Base-by-base conservation (phyloP, 2,329 filamentous ascomycete species). In the Fusarium cyanostomum region DNA sequence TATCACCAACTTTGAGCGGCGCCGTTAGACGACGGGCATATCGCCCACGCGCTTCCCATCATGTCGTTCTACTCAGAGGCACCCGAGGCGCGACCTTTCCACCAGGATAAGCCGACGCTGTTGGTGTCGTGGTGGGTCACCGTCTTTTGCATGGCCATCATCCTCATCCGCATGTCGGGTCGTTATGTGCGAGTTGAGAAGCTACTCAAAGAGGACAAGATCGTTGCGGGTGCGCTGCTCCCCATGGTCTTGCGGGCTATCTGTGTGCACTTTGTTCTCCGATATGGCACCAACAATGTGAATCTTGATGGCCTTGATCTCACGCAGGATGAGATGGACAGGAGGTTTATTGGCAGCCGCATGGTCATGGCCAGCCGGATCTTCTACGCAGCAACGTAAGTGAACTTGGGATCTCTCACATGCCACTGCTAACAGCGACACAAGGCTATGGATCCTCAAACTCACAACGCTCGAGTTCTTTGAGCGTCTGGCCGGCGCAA, bases 71-170 rank as follows among this genome's bases (percentile, higher is more conserved):
- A 88, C 69, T 82, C 84, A 3, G 72, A 77, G 7, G 79, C 84
- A 28, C 84, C 84, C 52, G 76, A 78, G 30, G 67, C 77, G 46
- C 77, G 77, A 58, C 66, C 73, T 3, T 78, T 79, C 64, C 71
- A 75, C 58, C 68, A 81, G 39, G 89, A 94, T 77, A 94, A 95
- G 73, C 92, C 94, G 13, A 96, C 93, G 1, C 81, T 97, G 44
- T 82, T 97, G 62, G 92, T 96, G 69, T 94, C 90, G 73, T 97
- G 93, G 92, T 97, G 94, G 93, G 92, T 90, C 65, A 94, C 92
- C 18, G 80, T 86, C 7, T 94, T 94, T 74, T 90, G 92, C 58
- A 81, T 91, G 21, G 86, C 88, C 55, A 91, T 97, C 68, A 96
- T 97, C 64, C 73, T 92, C 21, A 82, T 92, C 50, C 86, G 94